Conservation (phyloP, 2,329 filamentous ascomycete species). For the Sporothrix pallida region DNA sequence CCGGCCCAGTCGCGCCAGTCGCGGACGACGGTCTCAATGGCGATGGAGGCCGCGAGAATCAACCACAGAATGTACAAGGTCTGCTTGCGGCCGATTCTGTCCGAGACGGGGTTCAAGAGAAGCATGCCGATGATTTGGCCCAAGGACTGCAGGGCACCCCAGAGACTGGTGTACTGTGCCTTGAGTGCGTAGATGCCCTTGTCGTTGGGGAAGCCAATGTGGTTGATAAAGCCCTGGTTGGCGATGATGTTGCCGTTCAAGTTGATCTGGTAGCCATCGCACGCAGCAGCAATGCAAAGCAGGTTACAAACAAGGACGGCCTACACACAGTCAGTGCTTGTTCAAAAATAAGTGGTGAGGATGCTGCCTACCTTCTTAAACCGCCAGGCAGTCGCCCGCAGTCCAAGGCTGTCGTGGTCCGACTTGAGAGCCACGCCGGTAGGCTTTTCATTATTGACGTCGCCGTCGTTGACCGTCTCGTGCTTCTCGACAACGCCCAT, state of each 20-base stretch:
- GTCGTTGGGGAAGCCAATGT: slow-evolving; percentile 34
- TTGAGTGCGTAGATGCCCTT: slow-evolving; percentile 32
- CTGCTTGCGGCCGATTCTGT: slow-evolving; percentile 35
- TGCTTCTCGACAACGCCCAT: slow-evolving; percentile 17
- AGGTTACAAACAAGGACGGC: slow-evolving; percentile 35
- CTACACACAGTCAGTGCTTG: too few species aligned
- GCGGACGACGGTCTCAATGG: slow-evolving; percentile 32
- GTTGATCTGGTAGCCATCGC: slow-evolving; percentile 34
- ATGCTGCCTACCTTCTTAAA: slow-evolving; percentile 36
- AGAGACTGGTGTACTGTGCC: slow-evolving; percentile 34
- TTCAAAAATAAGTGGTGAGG: too few species aligned
- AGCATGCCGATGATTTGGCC: slow-evolving; percentile 37
- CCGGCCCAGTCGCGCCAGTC: slow-evolving; percentile 36
- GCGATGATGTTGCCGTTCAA: slow-evolving; percentile 37
- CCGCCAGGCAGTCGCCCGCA: slow-evolving; percentile 27
- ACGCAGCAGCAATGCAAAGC: slow-evolving; percentile 34
- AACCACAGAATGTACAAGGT: slow-evolving; percentile 37
- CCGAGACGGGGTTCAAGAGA: slow-evolving; percentile 34
- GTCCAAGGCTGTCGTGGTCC: slow-evolving; percentile 31
- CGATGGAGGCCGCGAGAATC: slow-evolving; percentile 33
- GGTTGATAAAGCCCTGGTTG: slow-evolving; percentile 36
- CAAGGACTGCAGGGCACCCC: slow-evolving; percentile 36
- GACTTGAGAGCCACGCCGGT: slow-evolving; percentile 32
- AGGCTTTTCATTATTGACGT: neutral
- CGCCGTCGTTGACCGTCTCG: neutral